Conservation (phyloP, 208 protist genomes). For the Porcisia hertigi region DNA sequence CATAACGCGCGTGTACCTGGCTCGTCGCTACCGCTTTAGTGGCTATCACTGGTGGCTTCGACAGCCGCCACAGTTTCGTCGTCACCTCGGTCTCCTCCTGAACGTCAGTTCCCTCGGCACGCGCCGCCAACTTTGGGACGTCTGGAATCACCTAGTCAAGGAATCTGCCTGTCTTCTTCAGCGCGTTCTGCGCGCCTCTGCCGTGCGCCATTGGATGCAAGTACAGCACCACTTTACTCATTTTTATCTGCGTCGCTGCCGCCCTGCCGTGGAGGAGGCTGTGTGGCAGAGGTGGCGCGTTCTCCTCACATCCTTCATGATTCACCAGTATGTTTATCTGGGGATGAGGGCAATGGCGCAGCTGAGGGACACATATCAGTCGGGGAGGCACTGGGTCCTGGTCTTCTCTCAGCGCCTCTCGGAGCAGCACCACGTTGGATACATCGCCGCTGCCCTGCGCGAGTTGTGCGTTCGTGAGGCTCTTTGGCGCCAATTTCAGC, state of each 20-base stretch:
- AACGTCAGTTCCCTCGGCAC: slow-evolving; percentile 14
- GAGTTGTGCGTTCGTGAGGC: slow-evolving; percentile 20
- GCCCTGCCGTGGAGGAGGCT: slow-evolving; percentile 46
- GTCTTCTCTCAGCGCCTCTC: neutral
- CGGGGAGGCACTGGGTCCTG: slow-evolving; percentile 10
- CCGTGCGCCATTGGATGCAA: slow-evolving; percentile 17
- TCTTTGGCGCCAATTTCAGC: slow-evolving; percentile 10
- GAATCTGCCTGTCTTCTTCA: slow-evolving; percentile 32
- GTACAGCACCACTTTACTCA: slow-evolving; percentile 36
- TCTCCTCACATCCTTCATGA: slow-evolving; percentile 32
- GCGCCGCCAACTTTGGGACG: slow-evolving; percentile 25
- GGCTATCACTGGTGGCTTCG: slow-evolving; percentile 57
- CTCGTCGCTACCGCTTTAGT: slow-evolving; percentile 50
- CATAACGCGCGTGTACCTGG: slow-evolving; percentile 41
- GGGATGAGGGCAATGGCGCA: slow-evolving; percentile 25
- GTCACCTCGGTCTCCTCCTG: slow-evolving; percentile 26
- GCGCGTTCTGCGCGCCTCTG: slow-evolving; percentile 35
- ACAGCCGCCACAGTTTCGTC: slow-evolving; percentile 26
- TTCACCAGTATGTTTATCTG: slow-evolving; percentile 39
- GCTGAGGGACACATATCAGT: slow-evolving; percentile 17
- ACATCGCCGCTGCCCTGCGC: slow-evolving; percentile 5
- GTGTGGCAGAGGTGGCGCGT: slow-evolving; percentile 36
- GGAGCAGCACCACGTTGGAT: slow-evolving; percentile 6
- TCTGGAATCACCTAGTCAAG: slow-evolving; percentile 33
- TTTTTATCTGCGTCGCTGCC: slow-evolving; percentile 38